Base-by-base conservation (phyloP, 2,329 filamentous ascomycete species). In the Phyllosticta ampelicida region DNA sequence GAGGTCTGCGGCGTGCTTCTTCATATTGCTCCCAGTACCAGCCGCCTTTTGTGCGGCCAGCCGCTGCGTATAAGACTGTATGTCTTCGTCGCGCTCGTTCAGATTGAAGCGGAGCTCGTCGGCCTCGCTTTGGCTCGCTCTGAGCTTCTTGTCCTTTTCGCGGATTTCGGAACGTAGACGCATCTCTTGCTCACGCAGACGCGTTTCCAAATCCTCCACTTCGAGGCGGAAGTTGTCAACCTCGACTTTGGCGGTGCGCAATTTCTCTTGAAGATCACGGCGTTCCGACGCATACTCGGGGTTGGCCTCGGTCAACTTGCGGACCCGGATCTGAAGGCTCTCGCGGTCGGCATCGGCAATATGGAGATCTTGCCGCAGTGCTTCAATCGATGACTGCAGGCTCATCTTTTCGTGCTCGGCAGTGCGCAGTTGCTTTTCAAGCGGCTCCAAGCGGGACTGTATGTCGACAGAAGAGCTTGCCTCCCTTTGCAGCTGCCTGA, bases 31-130 rank as follows among this genome's bases (percentile, higher is more conserved):
- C 36, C 23, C 55, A 26, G 19, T 51, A 19, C 53, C 53, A n/a
- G 29, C 48, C 5, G 51, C 50, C 11, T 68, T 61, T 60, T 61
- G 66, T n/a, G 36, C 36, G 8, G 36, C 36, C 23, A 60, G 51
- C n/a, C 58, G 58, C 1, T 51, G 51, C 52, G 73, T 67, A 18
- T 75, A 62, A 5, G 70, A 65, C 20, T 74, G 68, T 8, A 77
- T 65, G 59, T 77, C 76, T 19, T 76, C 74, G 65, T 87, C 83
- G n/a, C 80, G 78, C 13, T 74, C 74, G 30, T 76, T 77, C 26
- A 94, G 78, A 66, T 88, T 84, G 60, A 88, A 78, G 63, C 89
- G 85, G n/a, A 94, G 77, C 51, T 71, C 64, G 55, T 75, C 72
- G 13, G 69, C 68, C 56, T 74, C 71, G 26, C 82, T 74, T 68